These are phyloP conservation scores for Puccinia coronata DNA, from an alignment of 1,284 basidiomycete species.

Conservation along the genomic window DNA sequence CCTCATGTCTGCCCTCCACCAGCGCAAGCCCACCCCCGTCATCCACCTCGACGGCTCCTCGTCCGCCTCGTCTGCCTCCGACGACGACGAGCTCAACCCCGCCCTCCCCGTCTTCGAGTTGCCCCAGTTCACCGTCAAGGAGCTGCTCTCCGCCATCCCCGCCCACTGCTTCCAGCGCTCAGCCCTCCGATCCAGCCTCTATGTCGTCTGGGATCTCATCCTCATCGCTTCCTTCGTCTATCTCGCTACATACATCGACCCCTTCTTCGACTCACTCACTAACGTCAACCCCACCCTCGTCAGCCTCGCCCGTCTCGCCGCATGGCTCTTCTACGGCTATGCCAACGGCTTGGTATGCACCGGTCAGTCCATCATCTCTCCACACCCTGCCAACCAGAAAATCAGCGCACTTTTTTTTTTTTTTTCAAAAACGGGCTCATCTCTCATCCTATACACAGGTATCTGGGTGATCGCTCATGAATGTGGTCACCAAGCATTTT, in stretches of 20 bases:
- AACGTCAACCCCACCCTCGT: background rate
- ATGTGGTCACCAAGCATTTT: slow-evolving; percentile 92
- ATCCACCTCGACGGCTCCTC: slow-evolving; percentile 24
- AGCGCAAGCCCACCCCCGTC: background rate
- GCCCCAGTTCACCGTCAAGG: slow-evolving; percentile 70
- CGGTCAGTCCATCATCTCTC: slow-evolving; percentile 8
- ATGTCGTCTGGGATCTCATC: slow-evolving; percentile 62
- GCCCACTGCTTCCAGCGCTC: slow-evolving; percentile 88
- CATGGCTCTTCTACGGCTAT: slow-evolving; percentile 68
- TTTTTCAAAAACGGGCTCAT: background rate
- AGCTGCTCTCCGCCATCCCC: slow-evolving; percentile 81
- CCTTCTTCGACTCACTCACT: background rate
- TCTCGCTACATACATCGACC: slow-evolving; percentile 22
- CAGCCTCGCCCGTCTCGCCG: slow-evolving; percentile 12
- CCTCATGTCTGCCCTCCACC: background rate
- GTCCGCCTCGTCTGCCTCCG: slow-evolving; percentile 11
- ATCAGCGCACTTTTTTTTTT: too few relatives aligned
- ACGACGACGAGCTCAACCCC: background rate
- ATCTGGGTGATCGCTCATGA: slow-evolving; percentile 50
- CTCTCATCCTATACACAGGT: background rate
- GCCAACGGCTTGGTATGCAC: slow-evolving; percentile 39
- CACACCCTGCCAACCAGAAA: background rate
- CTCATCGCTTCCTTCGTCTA: slow-evolving; percentile 14
- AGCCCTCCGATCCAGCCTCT: slow-evolving; percentile 75
- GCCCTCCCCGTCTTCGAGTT: slow-evolving; percentile 7